Evolutionary conservation across 768 basidiomycete genomes (phyloP), one percentile per base, ranked within the genome.

Genomic region (Galerina sulciceps): DNA sequence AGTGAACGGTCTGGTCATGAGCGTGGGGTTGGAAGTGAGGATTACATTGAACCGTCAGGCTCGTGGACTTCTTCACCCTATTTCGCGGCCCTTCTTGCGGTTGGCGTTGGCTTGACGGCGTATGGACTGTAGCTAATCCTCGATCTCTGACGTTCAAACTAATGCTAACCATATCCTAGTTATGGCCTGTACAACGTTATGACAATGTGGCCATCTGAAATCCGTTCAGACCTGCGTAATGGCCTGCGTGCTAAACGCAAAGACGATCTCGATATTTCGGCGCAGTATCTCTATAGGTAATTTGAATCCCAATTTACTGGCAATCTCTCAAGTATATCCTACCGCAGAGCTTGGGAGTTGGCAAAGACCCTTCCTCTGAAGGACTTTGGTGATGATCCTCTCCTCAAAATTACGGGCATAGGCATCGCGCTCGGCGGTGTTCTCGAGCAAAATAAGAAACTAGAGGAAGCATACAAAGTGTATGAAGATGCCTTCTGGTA

Each of bases 371-470:
- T 88, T 4, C 80, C 77, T 5, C 55, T 75, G 18, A 71, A 75
- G 6, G 57, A 61, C 15, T 76, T 81, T 58, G 71, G 70, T 10
- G 57, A 77, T 2, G 75, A 82, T 17, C 85, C 88, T 0, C 80
- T 86, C 55, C 79, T 90, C 55, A 91, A 90, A 69, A 74, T 83
- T 0, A 84, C 88, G 0, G 90, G 90, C 3, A 83, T 91, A 11
- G 89, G 83, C 1, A 80, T 87, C 23, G 74, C 80, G 3, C 76
- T 90, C 45, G 86, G 83, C 2, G 84, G 83, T 49, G 79, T 87
- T 2, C 71, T 84, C 14, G 86, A 88, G 65, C 67, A 68, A 15
- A 69, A 73, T 0, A 69, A 78, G 14, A 73, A 75, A 43, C 69
- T 48, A 4, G 68, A 76, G 18, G 53, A 65, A 26, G 81, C 82